A percentile compares a stretch with the other conserved stretches of the same genome.
Conservation (phyloP, 306 rosid genomes). For the Acacia confusa region DNA sequence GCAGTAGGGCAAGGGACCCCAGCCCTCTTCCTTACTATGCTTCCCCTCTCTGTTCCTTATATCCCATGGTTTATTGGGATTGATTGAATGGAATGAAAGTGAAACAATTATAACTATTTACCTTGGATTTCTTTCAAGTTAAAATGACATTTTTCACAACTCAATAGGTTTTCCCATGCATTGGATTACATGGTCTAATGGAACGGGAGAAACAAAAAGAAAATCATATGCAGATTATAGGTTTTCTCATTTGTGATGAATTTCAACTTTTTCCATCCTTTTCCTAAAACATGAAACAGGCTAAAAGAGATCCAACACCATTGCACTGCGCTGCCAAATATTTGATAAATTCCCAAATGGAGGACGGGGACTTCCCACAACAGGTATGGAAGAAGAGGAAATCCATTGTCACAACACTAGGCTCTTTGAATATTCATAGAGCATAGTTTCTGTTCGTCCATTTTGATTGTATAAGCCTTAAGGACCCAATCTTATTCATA, state of each 20-base stretch:
- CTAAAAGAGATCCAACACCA: conserved; percentile 67
- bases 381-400: conserved; percentile 49
- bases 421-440: background rate
- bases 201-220: background rate
- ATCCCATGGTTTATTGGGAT: background rate
- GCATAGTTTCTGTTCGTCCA: conserved; percentile 1
- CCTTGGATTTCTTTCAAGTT: background rate
- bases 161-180: background rate
- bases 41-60: background rate
- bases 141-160: background rate
- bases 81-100: background rate
- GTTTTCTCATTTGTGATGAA: background rate
- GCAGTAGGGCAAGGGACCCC: background rate
- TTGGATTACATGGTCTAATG: background rate
- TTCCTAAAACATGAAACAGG: conserved; percentile 42
- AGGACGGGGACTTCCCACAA: conserved; percentile 83
- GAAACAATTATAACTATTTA: background rate
- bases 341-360: conserved; percentile 84
- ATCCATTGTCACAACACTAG: background rate
- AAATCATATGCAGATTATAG: background rate
- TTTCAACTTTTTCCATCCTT: background rate
- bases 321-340: conserved; percentile 72
- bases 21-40: background rate
- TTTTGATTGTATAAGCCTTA: background rate
- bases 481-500: conserved; percentile 2